These are phyloP conservation scores for Sanghuangporus baumii DNA, from an alignment of 1,284 basidiomycete genomes.

Conservation along the genomic window DNA sequence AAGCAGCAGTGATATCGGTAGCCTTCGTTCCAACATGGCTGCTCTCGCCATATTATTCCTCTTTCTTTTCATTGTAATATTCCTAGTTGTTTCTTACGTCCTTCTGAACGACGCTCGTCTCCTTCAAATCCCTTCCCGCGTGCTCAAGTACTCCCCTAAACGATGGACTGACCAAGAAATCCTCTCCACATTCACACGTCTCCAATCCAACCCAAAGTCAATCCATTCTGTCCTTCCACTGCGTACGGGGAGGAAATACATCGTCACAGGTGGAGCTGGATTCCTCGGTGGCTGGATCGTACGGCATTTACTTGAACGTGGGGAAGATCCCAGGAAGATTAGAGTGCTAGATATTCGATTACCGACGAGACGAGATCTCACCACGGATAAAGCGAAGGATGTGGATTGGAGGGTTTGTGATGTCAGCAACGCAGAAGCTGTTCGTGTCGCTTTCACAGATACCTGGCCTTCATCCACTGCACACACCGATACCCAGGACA, in stretches of 20 bases:
- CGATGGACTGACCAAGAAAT: constrained; percentile 34
- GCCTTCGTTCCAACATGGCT: too few relatives aligned
- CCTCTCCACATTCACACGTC: not conserved
- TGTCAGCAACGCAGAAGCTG: constrained; percentile 44
- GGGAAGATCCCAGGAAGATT: constrained; percentile 60
- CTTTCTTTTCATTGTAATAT: too few relatives aligned
- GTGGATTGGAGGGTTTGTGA: constrained; percentile 56
- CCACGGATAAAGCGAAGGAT: constrained; percentile 39
- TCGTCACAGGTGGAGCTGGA: constrained; percentile 49
- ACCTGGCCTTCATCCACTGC: constrained; percentile 43
- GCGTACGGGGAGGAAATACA: constrained; percentile 50
- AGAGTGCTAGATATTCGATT: constrained; percentile 60
- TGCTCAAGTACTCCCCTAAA: not conserved
- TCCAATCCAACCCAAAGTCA: constrained; percentile 22
- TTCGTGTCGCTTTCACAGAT: constrained; percentile 55
- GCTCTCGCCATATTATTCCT: too few relatives aligned
- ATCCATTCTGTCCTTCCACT: constrained; percentile 36
- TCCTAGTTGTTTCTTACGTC: not conserved
- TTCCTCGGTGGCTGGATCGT: constrained; percentile 76
- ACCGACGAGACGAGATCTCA: constrained; percentile 50
- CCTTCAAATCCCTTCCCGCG: constrained; percentile 26
- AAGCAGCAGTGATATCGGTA: too few relatives aligned
- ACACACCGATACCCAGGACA: not conserved
- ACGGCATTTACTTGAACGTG: constrained; percentile 55
- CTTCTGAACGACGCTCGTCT: not conserved